phyloP scores from a whole-genome alignment of 768 basidiomycete species.

The Chalciporus chontae region DNA sequence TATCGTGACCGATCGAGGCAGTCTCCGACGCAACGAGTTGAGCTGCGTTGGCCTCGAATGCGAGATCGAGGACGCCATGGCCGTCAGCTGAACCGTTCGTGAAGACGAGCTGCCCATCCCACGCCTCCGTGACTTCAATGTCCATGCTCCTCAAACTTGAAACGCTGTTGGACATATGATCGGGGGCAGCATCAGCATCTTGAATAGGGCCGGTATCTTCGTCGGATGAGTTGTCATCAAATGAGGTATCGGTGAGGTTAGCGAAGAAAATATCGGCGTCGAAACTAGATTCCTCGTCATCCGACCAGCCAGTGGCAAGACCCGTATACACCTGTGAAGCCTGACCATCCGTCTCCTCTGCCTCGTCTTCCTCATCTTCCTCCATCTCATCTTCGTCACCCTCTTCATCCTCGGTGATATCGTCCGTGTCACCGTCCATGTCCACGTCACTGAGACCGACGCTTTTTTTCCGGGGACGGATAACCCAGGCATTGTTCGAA shows the following conservation, averaged over 20 bases:
- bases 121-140: slow-evolving; percentile 66
- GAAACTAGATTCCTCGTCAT: slow-evolving; percentile 72
- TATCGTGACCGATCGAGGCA: slow-evolving; percentile 46
- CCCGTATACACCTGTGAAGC: slow-evolving; percentile 49
- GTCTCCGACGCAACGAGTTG: slow-evolving; percentile 48
- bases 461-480: slow-evolving; percentile 65
- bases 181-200: slow-evolving; percentile 26
- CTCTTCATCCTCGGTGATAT: slow-evolving; percentile 59
- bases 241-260: slow-evolving; percentile 60
- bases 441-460: slow-evolving; percentile 61
- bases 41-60: slow-evolving; percentile 64
- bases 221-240: slow-evolving; percentile 34
- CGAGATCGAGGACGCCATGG: slow-evolving; percentile 55
- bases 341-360: slow-evolving; percentile 45
- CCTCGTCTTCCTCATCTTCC: slow-evolving; percentile 40
- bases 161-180: slow-evolving; percentile 24
- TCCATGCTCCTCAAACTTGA: slow-evolving; percentile 34
- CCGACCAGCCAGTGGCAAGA: slow-evolving; percentile 74
- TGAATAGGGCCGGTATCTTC: slow-evolving; percentile 47
- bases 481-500: slow-evolving; percentile 59
- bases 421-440: slow-evolving; percentile 59
- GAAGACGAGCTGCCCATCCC: slow-evolving; percentile 75
- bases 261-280: slow-evolving; percentile 85
- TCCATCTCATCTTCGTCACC: slow-evolving; percentile 40
- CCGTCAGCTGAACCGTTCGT: slow-evolving; percentile 58